Evolutionary conservation across 2,329 filamentous ascomycete species (phyloP).

Genomic region (Calonectria hongkongensis): DNA sequence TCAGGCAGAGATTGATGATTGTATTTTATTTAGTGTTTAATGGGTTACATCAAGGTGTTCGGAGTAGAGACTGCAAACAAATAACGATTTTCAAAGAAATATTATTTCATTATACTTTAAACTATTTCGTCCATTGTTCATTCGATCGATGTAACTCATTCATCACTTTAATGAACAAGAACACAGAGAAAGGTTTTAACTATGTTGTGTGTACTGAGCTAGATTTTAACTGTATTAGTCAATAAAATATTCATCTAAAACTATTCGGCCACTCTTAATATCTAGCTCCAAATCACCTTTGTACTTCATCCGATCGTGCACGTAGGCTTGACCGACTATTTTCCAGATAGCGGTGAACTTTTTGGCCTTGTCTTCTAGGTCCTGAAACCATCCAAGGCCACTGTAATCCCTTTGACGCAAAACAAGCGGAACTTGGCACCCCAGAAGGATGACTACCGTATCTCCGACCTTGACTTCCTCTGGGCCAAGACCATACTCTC

Average conservation of each 20-base stretch:
- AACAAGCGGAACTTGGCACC: constrained; percentile 26
- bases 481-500: constrained; percentile 35
- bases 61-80: neutral
- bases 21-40: neutral
- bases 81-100: neutral
- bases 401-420: constrained; percentile 13
- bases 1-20: neutral
- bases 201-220: neutral
- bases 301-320: constrained; percentile 30
- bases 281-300: constrained; percentile 30
- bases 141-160: too few species aligned
- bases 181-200: too few species aligned
- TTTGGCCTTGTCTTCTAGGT: constrained; percentile 29
- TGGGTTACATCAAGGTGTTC: neutral
- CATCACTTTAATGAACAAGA: too few species aligned
- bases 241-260: constrained; percentile 34
- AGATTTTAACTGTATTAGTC: constrained; percentile 3
- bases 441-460: constrained; percentile 23
- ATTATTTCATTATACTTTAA: neutral
- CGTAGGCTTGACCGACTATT: constrained; percentile 31
- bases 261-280: constrained; percentile 12
- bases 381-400: constrained; percentile 1
- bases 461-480: constrained; percentile 28
- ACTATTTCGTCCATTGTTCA: neutral
- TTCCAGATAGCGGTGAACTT: constrained; percentile 36